phyloP scores from a whole-genome alignment of 345 rosid genomes.

The Populus simonii region DNA sequence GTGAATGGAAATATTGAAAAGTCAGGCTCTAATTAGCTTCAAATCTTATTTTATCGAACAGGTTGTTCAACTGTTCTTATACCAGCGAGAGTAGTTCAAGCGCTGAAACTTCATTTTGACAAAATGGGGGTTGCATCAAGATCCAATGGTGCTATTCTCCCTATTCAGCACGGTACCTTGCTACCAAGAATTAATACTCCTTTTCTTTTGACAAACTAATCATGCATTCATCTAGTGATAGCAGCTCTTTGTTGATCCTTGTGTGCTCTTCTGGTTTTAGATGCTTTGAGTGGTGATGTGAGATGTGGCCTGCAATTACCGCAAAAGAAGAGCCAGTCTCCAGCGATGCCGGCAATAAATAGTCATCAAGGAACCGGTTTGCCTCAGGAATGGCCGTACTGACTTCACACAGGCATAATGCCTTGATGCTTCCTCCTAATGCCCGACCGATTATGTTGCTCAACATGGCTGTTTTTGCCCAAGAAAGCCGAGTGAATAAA shows the following conservation, averaged over 20 bases:
- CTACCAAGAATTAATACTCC: too few species aligned
- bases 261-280: constrained; percentile 12
- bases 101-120: constrained; percentile 69
- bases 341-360: constrained; percentile 38
- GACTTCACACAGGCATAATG: neutral
- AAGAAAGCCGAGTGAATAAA: neutral
- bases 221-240: neutral
- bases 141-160: constrained; percentile 31
- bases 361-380: constrained; percentile 44
- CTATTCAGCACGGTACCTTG: constrained; percentile 45
- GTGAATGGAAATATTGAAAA: neutral
- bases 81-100: constrained; percentile 84
- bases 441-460: neutral
- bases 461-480: neutral
- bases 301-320: constrained; percentile 29
- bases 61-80: constrained; percentile 74
- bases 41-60: constrained; percentile 24
- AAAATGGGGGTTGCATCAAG: constrained; percentile 55
- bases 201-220: too few species aligned
- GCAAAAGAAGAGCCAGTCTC: constrained; percentile 32
- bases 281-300: constrained; percentile 27
- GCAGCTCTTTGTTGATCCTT: neutral
- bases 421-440: neutral
- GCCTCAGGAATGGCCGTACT: constrained; percentile 88
- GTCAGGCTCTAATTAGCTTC: neutral